Percentiles rank a stretch among this genome's conserved stretches.
phyloP scores from a whole-genome alignment of 2,329 filamentous ascomycete genomes.

The Phyllosticta paracitricarpa region DNA sequence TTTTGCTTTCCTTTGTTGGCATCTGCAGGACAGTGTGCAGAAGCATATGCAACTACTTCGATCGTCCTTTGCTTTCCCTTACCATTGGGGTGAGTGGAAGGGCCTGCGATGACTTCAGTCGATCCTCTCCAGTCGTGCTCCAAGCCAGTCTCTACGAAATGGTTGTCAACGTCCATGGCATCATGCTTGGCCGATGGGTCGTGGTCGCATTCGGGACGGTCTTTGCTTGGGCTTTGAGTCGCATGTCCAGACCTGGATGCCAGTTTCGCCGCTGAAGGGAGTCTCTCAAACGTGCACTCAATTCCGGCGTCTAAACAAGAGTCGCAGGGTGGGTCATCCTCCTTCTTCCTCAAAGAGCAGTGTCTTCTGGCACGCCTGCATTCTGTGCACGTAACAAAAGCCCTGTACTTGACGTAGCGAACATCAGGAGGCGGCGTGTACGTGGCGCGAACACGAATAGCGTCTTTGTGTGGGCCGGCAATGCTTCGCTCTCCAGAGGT shows the following conservation, averaged over 20 bases:
- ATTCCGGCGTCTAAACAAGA: conserved; percentile 19
- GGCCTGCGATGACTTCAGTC: too few species aligned
- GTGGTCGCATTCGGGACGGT: too few species aligned
- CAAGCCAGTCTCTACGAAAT: too few species aligned
- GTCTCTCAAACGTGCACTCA: conserved; percentile 23
- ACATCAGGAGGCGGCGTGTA: conserved; percentile 4
- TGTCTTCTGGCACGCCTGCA: conserved; percentile 21
- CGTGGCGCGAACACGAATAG: not conserved
- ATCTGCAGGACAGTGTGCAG: too few species aligned
- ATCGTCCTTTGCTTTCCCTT: not conserved
- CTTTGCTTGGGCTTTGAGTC: too few species aligned
- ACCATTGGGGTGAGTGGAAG: not conserved
- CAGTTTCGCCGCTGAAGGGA: not conserved
- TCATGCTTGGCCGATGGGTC: too few species aligned
- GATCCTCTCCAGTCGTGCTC: too few species aligned
- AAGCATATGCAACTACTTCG: too few species aligned
- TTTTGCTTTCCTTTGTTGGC: too few species aligned
- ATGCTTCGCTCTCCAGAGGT: not conserved
- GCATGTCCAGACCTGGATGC: too few species aligned
- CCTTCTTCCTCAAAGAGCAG: conserved; percentile 23
- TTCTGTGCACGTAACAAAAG: conserved; percentile 16
- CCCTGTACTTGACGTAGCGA: not conserved
- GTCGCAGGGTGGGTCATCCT: conserved; percentile 23
- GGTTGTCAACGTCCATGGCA: too few species aligned
- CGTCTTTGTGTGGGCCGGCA: not conserved